phyloP scores from a whole-genome alignment of 2,329 filamentous ascomycete genomes.

The Aspergillus sp. region DNA sequence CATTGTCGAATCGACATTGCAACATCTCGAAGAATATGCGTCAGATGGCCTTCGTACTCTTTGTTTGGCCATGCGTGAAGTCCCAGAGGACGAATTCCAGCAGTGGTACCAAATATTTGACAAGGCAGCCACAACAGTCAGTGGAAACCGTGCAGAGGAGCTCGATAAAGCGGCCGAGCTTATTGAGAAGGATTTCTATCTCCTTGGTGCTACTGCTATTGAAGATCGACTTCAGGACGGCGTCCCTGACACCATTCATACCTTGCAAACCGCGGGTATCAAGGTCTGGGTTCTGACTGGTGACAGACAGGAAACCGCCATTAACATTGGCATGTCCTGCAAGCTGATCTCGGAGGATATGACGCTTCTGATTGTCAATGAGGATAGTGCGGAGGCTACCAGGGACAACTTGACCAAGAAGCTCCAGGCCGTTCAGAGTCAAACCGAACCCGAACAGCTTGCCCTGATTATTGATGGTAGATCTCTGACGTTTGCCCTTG shows the following conservation, averaged over 20 bases:
- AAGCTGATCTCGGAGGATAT: conserved; percentile 98
- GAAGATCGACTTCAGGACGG: conserved; percentile 96
- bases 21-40: conserved; percentile 97
- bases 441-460: conserved; percentile 73
- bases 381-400: conserved; percentile 76
- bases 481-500: conserved; percentile 87
- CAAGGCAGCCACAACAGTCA: conserved; percentile 82
- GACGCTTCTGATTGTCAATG: conserved; percentile 95
- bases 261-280: conserved; percentile 92
- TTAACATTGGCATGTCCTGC: conserved; percentile 99
- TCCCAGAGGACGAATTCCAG: conserved; percentile 83
- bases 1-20: conserved; percentile 82
- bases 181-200: conserved; percentile 86
- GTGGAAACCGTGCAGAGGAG: conserved; percentile 89
- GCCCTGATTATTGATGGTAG: conserved; percentile 96
- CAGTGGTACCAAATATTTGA: conserved; percentile 88
- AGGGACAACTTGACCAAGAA: conserved; percentile 92
- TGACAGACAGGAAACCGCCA: conserved; percentile 96
- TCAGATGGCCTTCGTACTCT: conserved; percentile 93
- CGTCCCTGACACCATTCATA: conserved; percentile 97
- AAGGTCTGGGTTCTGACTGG: conserved; percentile 98
- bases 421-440: conserved; percentile 81
- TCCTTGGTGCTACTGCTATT: conserved; percentile 94
- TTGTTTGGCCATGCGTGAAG: conserved; percentile 89
- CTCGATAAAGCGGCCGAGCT: conserved; percentile 95